Evolutionary conservation across 2,329 filamentous ascomycete species (phyloP), one percentile per base, ranked within the genome.

Genomic region (Hymenoscyphus occultus): DNA sequence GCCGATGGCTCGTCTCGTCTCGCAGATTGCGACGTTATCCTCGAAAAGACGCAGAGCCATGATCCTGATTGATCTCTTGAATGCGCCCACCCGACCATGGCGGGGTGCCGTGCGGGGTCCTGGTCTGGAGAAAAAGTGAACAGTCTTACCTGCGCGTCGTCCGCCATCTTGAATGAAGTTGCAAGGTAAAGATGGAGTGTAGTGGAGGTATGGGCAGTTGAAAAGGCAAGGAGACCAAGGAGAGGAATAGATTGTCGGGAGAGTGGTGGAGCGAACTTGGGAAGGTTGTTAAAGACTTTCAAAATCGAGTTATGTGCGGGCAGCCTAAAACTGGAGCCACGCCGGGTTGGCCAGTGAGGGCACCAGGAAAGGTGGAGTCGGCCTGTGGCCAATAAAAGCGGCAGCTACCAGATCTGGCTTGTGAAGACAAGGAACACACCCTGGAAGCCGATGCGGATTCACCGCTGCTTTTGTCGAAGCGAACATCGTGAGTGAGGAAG

Each of bases 111-210:
- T 70, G 72, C 73, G 67, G 67, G 65, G 64, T 67, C 67, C 62
- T 60, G 63, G 35, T 67, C 62, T 60, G 63, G 35, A 56, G 63
- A 64, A 64, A 60, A 64, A 56, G 63, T 63, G 63, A 60, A 64
- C 65, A 65, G 64, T 78, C 84, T 76, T 84, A 89, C 86, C 83
- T 86, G 84, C 74, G 84, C 83, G 76, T 89, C 86, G 66, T 87
- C 86, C 78, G 86, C 84, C 86, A 89, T 89, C 77, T 77, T 86
- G 82, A 79, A 75, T 75, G 78, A 67, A 65, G 51, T 69, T 59
- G 68, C 60, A 62, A 70, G 63, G 68, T 72, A 70, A 69, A 64
- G 64, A 70, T 73, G 69, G 64, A 31, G 28, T 64, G 62, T 56
- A 59, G 63, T 60, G 60, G 64, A 68, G 59, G 48, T 32, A 56